A percentile compares a stretch with the other conserved stretches of the same genome.
Conservation (phyloP, 2,329 filamentous ascomycete genomes). For the Epichloe coenophiala region DNA sequence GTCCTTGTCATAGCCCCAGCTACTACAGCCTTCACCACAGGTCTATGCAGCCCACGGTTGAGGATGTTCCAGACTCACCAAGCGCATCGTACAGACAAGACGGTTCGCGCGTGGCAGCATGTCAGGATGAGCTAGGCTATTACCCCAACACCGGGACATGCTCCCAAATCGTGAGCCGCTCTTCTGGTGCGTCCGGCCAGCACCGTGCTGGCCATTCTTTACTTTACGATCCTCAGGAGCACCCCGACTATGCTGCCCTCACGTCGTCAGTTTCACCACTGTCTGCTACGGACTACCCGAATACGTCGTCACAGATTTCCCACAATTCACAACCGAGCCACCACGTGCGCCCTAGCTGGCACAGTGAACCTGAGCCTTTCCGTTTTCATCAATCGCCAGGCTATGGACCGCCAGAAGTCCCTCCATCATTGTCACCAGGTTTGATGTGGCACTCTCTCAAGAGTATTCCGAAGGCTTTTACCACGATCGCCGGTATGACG, state of each 20-base stretch:
- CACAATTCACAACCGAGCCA: constrained; percentile 19
- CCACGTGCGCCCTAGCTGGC: constrained; percentile 17
- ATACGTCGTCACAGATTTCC: constrained; percentile 14
- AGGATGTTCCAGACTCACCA: constrained; percentile 47
- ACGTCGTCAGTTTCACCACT: constrained; percentile 17
- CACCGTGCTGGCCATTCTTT: constrained; percentile 12
- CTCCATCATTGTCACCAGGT: constrained; percentile 46
- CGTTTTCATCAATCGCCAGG: constrained; percentile 18
- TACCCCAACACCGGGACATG: constrained; percentile 28
- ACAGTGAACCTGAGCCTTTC: constrained; percentile 23
- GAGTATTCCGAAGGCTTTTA: constrained; percentile 42
- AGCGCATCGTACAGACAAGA: constrained; percentile 15
- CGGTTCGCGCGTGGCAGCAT: constrained; percentile 11
- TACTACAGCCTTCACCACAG: constrained; percentile 33
- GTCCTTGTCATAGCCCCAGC: constrained; percentile 29
- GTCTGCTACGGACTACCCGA: constrained; percentile 21
- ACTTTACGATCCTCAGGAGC: constrained; percentile 10
- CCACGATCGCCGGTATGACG: constrained; percentile 13
- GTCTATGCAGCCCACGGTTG: constrained; percentile 48
- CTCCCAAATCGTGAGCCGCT: constrained; percentile 28
- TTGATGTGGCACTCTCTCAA: constrained; percentile 39
- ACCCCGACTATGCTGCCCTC: constrained; percentile 9
- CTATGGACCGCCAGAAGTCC: constrained; percentile 34
- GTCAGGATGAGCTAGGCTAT: constrained; percentile 25
- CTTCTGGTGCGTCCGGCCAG: constrained; percentile 17